These are phyloP conservation scores for Papilionanthe hybrid DNA, from an alignment of 116 monocot species.

Conservation along the genomic window DNA sequence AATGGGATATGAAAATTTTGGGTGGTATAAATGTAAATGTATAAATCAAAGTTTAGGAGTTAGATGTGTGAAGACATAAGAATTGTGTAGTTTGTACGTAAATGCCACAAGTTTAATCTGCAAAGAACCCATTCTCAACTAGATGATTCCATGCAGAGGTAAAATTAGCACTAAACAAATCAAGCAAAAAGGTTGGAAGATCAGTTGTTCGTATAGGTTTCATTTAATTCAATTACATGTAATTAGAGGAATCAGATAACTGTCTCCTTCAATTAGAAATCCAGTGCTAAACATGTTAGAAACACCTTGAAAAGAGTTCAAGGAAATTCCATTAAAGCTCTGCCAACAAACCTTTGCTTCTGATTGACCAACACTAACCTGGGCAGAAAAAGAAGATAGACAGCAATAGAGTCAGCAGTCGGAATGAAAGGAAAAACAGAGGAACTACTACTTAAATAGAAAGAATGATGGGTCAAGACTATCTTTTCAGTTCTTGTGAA, in stretches of 20 bases:
- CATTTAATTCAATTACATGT: not conserved
- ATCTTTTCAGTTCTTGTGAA: not conserved
- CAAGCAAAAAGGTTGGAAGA: not conserved
- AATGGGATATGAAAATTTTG: too few relatives aligned
- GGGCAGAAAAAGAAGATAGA: slow-evolving; percentile 17
- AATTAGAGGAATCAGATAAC: not conserved
- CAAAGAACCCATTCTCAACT: not conserved
- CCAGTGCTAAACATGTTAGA: not conserved
- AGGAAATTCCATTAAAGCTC: not conserved
- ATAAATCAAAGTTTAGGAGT: too few relatives aligned
- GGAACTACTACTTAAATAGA: not conserved
- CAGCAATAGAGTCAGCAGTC: not conserved
- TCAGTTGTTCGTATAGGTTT: not conserved
- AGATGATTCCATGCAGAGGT: not conserved
- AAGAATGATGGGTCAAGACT: not conserved
- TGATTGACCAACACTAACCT: slow-evolving; percentile 92
- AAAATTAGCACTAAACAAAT: not conserved
- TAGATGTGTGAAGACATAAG: too few relatives aligned
- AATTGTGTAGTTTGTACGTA: too few relatives aligned
- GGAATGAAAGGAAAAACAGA: slow-evolving; percentile 2
- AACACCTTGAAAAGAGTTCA: not conserved
- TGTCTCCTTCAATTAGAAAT: not conserved
- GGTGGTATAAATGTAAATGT: too few relatives aligned
- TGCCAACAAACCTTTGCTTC: slow-evolving; percentile 86
- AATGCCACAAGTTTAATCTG: not conserved